phyloP scores from a whole-genome alignment of 1,139 yeast genomes.

The Candida freyschussii region DNA sequence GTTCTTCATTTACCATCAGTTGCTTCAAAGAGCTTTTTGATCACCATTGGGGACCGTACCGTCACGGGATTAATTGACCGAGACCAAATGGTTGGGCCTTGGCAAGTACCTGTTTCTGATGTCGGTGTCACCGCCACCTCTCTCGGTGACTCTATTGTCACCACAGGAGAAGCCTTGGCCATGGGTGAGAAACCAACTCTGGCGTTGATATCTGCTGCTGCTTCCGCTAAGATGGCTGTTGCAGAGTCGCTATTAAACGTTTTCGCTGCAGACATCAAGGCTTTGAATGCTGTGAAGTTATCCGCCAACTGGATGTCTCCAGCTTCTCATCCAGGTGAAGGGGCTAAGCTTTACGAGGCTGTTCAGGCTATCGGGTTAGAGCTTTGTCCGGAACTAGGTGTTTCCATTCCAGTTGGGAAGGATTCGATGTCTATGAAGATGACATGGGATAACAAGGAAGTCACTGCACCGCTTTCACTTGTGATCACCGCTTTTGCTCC shows the following conservation, averaged over 20 bases:
- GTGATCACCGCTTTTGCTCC: constrained; percentile 90
- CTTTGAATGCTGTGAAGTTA: constrained; percentile 70
- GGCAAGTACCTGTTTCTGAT: constrained; percentile 99
- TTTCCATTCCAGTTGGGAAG: constrained; percentile 96
- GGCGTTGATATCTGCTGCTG: constrained; percentile 87
- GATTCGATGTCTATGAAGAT: constrained; percentile 99
- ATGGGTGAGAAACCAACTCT: constrained; percentile 95
- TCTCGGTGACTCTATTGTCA: constrained; percentile 62
- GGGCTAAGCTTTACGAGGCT: constrained; percentile 91
- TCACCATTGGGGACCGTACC: constrained; percentile 96
- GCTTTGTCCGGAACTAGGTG: constrained; percentile 87
- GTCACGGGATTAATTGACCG: constrained; percentile 96
- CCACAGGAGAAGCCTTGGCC: constrained; percentile 94
- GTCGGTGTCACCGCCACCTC: constrained; percentile 96
- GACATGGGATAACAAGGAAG: constrained; percentile 94
- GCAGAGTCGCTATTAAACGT: constrained; percentile 91
- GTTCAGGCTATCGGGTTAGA: constrained; percentile 96
- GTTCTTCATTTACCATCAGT: constrained; percentile 90
- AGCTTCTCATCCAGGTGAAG: constrained; percentile 93
- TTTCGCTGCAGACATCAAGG: constrained; percentile 83
- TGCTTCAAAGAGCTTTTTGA: constrained; percentile 90
- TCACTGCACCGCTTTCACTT: constrained; percentile 91
- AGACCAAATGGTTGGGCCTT: constrained; percentile 99
- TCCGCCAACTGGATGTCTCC: constrained; percentile 99
- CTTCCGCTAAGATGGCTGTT: constrained; percentile 95